A percentile compares a stretch with the other conserved stretches of the same genome.
phyloP scores from a whole-genome alignment of 176 grass and related monocot genomes.

The Dendrocalamus sinicus region DNA sequence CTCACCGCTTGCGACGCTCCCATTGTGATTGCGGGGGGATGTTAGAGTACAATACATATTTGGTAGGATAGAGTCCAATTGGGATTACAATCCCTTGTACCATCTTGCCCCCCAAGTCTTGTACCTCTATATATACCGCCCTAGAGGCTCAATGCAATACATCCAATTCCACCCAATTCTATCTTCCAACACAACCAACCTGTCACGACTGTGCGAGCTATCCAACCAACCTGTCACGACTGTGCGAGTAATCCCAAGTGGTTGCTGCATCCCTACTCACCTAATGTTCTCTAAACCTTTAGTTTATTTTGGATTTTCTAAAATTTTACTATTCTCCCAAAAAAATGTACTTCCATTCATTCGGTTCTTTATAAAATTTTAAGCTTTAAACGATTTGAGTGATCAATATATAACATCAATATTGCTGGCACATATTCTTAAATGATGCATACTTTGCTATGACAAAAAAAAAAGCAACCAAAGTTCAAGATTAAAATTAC shows the following conservation, averaged over 20 bases:
- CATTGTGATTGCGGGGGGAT: too few relatives aligned
- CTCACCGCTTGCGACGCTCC: too few relatives aligned
- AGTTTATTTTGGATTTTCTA: slow-evolving; percentile 6
- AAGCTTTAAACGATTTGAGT: slow-evolving; percentile 20
- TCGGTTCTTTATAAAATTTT: background rate
- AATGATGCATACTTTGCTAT: slow-evolving; percentile 20
- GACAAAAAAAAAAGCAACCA: slow-evolving; percentile 14
- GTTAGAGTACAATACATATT: too few relatives aligned
- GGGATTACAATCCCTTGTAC: too few relatives aligned
- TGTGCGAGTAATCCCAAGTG: background rate
- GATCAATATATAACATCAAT: slow-evolving; percentile 14
- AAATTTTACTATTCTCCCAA: slow-evolving; percentile 9
- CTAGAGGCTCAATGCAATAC: too few relatives aligned
- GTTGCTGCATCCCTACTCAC: background rate
- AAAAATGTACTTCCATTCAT: slow-evolving; percentile 4
- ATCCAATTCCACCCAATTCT: too few relatives aligned
- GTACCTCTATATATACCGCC: too few relatives aligned
- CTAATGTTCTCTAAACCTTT: background rate
- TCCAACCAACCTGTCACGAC: background rate
- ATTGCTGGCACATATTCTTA: slow-evolving; percentile 1
- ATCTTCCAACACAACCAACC: too few relatives aligned
- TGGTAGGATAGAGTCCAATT: too few relatives aligned
- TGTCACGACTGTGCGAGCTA: background rate
- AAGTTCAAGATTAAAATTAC: slow-evolving; percentile 14
- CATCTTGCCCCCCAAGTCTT: too few relatives aligned